These are phyloP conservation scores for Kuraishia capsulata DNA, from an alignment of 805 yeast genomes.

Conservation along the genomic window DNA sequence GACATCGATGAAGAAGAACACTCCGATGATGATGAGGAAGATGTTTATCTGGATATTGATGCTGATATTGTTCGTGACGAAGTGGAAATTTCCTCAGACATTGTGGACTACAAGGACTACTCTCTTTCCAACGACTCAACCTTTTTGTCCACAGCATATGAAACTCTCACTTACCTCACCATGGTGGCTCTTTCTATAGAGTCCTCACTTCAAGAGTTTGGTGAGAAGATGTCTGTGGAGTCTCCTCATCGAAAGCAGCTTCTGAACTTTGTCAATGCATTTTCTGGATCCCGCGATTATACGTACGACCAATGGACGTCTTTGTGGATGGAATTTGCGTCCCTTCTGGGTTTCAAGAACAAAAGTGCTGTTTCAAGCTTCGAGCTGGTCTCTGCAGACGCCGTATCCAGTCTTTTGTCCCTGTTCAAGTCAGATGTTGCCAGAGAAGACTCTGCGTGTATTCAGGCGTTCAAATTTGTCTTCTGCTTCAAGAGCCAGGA, in stretches of 20 bases:
- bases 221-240: background rate
- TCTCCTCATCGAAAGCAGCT: background rate
- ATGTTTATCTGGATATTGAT: constrained; percentile 12
- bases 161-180: constrained; percentile 9
- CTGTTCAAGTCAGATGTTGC: constrained; percentile 22
- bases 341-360: constrained; percentile 20
- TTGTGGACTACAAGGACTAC: constrained; percentile 14
- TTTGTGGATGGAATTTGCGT: constrained; percentile 29
- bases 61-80: constrained; percentile 14
- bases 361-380: constrained; percentile 47
- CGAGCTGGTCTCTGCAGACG: constrained; percentile 65
- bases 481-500: constrained; percentile 26
- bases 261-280: constrained; percentile 6
- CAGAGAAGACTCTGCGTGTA: constrained; percentile 23
- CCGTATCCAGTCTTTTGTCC: constrained; percentile 33
- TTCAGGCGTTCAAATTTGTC: constrained; percentile 32
- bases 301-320: constrained; percentile 21
- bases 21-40: constrained; percentile 12
- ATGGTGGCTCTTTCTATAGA: constrained; percentile 8
- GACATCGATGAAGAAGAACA: constrained; percentile 13
- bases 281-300: constrained; percentile 8
- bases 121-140: constrained; percentile 8
- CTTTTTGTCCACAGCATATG: background rate
- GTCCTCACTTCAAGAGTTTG: constrained; percentile 10
- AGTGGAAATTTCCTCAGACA: too few species aligned